These are phyloP conservation scores for Fusarium sulawesiense DNA, from an alignment of 2,329 filamentous ascomycete species.

Conservation along the genomic window DNA sequence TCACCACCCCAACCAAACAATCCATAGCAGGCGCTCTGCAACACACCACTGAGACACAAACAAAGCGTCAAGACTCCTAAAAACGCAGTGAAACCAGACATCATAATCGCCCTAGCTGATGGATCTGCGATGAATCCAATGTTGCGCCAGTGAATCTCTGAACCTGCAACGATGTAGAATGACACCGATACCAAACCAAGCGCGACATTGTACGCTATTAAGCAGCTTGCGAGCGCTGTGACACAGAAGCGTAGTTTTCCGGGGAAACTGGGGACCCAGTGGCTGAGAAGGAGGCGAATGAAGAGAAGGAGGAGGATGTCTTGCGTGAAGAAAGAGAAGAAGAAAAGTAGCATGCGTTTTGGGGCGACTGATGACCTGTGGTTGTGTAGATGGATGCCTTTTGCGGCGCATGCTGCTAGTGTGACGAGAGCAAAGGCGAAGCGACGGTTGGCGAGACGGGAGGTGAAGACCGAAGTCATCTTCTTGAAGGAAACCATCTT, in stretches of 20 bases:
- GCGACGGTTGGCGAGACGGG: slow-evolving; percentile 46
- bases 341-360: slow-evolving; percentile 47
- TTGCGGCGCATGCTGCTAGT: slow-evolving; percentile 48
- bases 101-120: slow-evolving; percentile 48
- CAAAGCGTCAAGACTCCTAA: slow-evolving; percentile 33
- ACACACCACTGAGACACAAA: slow-evolving; percentile 38
- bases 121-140: slow-evolving; percentile 50
- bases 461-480: slow-evolving; percentile 28
- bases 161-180: slow-evolving; percentile 50
- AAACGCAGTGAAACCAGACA: slow-evolving; percentile 49
- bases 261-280: slow-evolving; percentile 36
- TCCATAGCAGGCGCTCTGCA: slow-evolving; percentile 45
- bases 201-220: slow-evolving; percentile 40
- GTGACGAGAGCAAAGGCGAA: slow-evolving; percentile 50
- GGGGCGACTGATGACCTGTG: slow-evolving; percentile 48
- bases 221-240: slow-evolving; percentile 21
- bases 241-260: slow-evolving; percentile 28
- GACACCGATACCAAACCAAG: slow-evolving; percentile 46
- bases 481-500: slow-evolving; percentile 20
- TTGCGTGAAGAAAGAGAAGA: slow-evolving; percentile 52
- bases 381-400: slow-evolving; percentile 49
- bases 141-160: slow-evolving; percentile 53
- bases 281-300: slow-evolving; percentile 49
- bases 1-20: slow-evolving; percentile 47
- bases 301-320: slow-evolving; percentile 49